Evolutionary conservation across 2,329 filamentous ascomycete genomes (phyloP).

Genomic region (Falciphora oryzae): DNA sequence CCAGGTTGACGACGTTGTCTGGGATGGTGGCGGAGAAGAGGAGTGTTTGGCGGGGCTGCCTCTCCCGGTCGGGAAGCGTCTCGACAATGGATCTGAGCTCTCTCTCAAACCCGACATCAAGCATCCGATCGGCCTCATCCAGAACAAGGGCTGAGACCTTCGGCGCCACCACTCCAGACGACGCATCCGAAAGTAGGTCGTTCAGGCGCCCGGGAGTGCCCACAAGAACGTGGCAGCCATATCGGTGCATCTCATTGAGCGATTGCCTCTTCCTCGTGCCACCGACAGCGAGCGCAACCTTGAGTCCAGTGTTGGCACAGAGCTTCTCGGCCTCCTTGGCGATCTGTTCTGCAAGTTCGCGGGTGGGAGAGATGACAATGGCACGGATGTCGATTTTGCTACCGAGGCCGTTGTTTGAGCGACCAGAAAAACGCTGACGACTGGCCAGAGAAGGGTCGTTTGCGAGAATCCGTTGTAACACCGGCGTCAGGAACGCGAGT

Average conservation of each 20-base stretch:
- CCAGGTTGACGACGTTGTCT: conserved; percentile 72
- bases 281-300: conserved; percentile 75
- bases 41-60: conserved; percentile 77
- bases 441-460: conserved; percentile 53
- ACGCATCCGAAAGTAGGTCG: conserved; percentile 68
- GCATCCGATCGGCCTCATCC: conserved; percentile 96
- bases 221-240: conserved; percentile 85
- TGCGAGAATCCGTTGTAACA: conserved; percentile 71
- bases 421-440: conserved; percentile 29
- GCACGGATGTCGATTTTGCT: conserved; percentile 53
- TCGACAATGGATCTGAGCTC: conserved; percentile 57
- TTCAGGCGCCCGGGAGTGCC: conserved; percentile 84
- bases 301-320: conserved; percentile 57
- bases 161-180: conserved; percentile 59
- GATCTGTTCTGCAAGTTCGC: conserved; percentile 77
- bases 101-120: conserved; percentile 81
- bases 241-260: conserved; percentile 58
- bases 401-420: background rate
- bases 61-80: conserved; percentile 54
- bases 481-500: conserved; percentile 81
- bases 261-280: conserved; percentile 73
- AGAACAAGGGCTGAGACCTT: conserved; percentile 86
- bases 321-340: conserved; percentile 71
- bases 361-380: conserved; percentile 71
- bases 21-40: conserved; percentile 95